These are phyloP conservation scores for Kwoniella sp. DNA, from an alignment of 768 basidiomycete species.

Conservation along the genomic window DNA sequence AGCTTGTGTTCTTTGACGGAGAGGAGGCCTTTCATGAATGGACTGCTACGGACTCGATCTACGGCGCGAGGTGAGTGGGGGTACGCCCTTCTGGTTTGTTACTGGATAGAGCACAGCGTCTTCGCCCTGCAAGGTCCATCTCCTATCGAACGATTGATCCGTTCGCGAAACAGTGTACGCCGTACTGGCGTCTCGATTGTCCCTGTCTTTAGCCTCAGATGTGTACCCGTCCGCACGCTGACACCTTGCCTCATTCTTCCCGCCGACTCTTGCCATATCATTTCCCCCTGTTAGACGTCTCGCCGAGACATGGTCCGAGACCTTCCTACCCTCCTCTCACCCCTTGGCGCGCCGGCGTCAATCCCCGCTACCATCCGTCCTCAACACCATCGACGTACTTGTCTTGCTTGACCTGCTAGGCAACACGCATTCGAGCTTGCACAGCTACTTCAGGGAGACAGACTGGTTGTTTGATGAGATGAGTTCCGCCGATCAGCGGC, in stretches of 20 bases:
- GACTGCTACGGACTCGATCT: constrained; percentile 87
- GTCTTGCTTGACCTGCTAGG: constrained; percentile 92
- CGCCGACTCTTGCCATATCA: neutral
- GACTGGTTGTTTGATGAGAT: constrained; percentile 90
- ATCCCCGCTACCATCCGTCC: constrained; percentile 64
- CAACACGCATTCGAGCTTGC: constrained; percentile 70
- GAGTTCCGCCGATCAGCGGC: constrained; percentile 68
- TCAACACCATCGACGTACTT: constrained; percentile 82
- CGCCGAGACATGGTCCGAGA: constrained; percentile 77
- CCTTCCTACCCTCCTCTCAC: constrained; percentile 65
- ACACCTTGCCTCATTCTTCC: neutral
- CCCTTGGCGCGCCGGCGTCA: constrained; percentile 59
- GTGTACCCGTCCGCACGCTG: too few relatives aligned
- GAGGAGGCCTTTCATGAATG: constrained; percentile 93
- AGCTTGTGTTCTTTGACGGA: constrained; percentile 94
- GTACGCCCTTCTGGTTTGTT: constrained; percentile 4
- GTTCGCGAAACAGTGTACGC: too few relatives aligned
- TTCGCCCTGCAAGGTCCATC: too few relatives aligned
- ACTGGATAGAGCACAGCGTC: too few relatives aligned
- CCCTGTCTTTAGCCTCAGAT: too few relatives aligned
- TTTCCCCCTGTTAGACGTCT: constrained; percentile 89
- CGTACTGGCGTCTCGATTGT: too few relatives aligned
- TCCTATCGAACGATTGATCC: too few relatives aligned
- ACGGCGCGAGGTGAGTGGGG: constrained; percentile 80
- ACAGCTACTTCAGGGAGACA: constrained; percentile 81